Evolutionary conservation across 2,329 filamentous ascomycete genomes (phyloP), one percentile per base, ranked within the genome.

Genomic region (Arthrobotrys megalospora): DNA sequence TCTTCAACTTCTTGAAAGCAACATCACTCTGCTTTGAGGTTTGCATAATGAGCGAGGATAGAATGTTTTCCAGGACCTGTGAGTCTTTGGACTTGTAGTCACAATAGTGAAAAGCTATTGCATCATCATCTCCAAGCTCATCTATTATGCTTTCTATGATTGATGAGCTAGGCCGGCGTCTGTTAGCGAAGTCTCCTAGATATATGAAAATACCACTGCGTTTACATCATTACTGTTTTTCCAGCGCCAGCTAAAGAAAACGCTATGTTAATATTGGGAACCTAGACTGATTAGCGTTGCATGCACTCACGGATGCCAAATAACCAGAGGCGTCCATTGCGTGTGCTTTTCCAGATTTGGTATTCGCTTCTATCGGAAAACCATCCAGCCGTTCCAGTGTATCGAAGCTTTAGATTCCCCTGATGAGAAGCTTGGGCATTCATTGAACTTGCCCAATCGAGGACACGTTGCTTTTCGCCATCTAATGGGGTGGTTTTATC

Each of bases 321-420:
- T 3, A 63, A 16, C 58, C 58, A 63, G 8, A 63, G 38, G 5
- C 36, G 36, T 32, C n/a, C 21, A 32, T 19, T 41, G 2, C 6
- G 34, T 32, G 16, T 16, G 10, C 4, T 34, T 19, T n/a, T 28
- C 58, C 58, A 63, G 5, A n/a, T 32, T 45, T 28, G 36, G 24
- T 63, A 63, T 47, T 47, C 58, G 7, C 0, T 12, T 6, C 58
- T 21, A 28, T 47, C 38, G 3, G 36, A 7, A 45, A 63, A 63
- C 58, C 58, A 63, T 10, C 32, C 19, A 8, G 58, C 58, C 11
- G 58, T 63, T 43, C 58, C 58, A 12, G 58, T 19, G 21, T 38
- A 19, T 24, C 58, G 36, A 19, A 58, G 16, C 12, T 58, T 58
- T 14, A 38, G 32, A 10, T 36, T 41, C 2, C 2, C 14, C 10